Evolutionary conservation across 164 flowering plant genomes (phyloP).

Genomic region (Aristolochia fimbriata): DNA sequence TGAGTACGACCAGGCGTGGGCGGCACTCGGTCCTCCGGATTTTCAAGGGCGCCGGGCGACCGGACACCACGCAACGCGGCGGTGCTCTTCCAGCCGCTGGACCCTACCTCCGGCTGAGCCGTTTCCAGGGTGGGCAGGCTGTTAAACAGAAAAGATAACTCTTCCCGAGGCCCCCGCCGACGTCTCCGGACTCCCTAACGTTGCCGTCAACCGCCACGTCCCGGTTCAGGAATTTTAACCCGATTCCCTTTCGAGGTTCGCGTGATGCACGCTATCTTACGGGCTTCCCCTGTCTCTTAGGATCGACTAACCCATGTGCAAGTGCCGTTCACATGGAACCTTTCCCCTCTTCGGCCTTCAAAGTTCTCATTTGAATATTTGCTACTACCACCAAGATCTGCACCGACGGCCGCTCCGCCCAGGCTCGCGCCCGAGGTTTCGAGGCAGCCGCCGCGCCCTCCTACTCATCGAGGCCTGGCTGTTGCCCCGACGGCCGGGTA

Average conservation of each 20-base stretch:
- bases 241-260: constrained; percentile 22
- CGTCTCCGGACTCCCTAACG: constrained; percentile 27
- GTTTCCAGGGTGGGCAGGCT: no score
- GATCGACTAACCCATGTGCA: constrained; percentile 23
- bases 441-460: constrained; percentile 10
- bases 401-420: constrained; percentile 3
- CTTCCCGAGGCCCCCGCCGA: constrained; percentile 1
- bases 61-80: no score
- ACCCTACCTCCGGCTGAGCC: no score
- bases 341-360: no score
- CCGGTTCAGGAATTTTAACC: constrained; percentile 30
- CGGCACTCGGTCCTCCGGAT: no score
- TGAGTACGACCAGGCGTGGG: no score
- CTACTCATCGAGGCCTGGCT: constrained; percentile 13
- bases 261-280: constrained; percentile 5
- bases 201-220: constrained; percentile 25
- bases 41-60: no score
- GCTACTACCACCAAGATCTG: no score
- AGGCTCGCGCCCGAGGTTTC: constrained; percentile 4
- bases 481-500: constrained; percentile 14
- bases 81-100: no score
- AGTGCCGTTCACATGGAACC: constrained; percentile 2
- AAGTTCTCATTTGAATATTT: no score
- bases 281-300: constrained; percentile 20
- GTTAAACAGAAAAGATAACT: no score